Evolutionary conservation across 371 early-diverging fungal species (phyloP).

Genomic region (Mucor mucedo): DNA sequence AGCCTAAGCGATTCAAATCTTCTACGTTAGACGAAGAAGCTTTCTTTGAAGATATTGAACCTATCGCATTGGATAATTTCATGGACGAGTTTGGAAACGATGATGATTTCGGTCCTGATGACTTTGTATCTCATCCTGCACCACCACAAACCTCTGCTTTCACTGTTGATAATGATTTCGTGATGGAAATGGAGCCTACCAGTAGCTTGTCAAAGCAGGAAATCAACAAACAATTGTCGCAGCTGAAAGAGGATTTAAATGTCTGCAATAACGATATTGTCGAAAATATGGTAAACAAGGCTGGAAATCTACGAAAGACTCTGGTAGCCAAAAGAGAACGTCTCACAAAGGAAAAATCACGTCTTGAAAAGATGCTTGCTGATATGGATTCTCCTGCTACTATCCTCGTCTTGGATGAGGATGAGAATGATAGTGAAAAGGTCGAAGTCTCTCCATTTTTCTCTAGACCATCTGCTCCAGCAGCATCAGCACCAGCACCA

Average conservation of each 20-base stretch:
- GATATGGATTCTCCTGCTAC: neutral
- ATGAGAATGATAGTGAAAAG: neutral
- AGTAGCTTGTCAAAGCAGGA: neutral
- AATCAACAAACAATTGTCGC: neutral
- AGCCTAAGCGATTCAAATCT: constrained; percentile 9
- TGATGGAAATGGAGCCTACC: too few relatives aligned
- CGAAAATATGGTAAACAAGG: neutral
- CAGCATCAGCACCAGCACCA: neutral
- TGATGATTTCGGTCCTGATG: constrained; percentile 4
- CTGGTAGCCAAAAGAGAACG: neutral
- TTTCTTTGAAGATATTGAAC: neutral
- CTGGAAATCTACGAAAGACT: too few relatives aligned
- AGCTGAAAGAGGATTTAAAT: constrained; percentile 1
- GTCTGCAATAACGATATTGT: constrained; percentile 14
- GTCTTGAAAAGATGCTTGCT: neutral
- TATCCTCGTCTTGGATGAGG: neutral
- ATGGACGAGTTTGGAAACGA: neutral
- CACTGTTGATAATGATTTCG: neutral
- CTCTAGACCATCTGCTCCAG: neutral
- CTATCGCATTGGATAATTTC: neutral
- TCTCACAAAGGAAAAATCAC: neutral
- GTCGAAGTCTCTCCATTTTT: constrained; percentile 16
- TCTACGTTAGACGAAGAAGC: neutral
- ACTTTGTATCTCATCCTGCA: neutral
- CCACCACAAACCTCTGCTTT: neutral